Percentiles rank a stretch among this genome's conserved stretches.
These are phyloP conservation scores for Zygosaccharomyces pseudobailii DNA, from an alignment of 1,139 yeast genomes.

Conservation along the genomic window DNA sequence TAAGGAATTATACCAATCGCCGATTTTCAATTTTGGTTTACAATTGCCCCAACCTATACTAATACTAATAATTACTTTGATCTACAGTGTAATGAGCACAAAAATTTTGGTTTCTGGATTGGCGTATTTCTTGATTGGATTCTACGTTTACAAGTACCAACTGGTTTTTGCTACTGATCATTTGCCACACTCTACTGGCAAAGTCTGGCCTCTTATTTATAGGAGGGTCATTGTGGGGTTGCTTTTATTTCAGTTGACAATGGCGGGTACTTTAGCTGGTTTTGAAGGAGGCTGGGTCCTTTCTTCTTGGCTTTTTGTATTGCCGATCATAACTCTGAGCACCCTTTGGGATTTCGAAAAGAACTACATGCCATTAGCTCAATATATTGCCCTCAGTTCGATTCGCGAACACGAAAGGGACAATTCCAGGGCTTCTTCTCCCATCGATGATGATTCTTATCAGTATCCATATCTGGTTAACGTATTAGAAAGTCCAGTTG, in stretches of 20 bases:
- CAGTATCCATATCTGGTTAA: slow-evolving; percentile 69
- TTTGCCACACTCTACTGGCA: slow-evolving; percentile 85
- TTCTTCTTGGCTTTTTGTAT: slow-evolving; percentile 67
- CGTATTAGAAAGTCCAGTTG: slow-evolving; percentile 67
- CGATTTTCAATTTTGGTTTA: slow-evolving; percentile 74
- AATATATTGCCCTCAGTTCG: slow-evolving; percentile 79
- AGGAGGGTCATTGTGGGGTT: slow-evolving; percentile 69
- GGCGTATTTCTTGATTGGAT: slow-evolving; percentile 68
- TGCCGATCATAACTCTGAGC: slow-evolving; percentile 63
- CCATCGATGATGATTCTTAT: slow-evolving; percentile 54
- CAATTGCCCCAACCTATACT: slow-evolving; percentile 77
- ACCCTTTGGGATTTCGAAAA: slow-evolving; percentile 79
- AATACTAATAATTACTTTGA: slow-evolving; percentile 66
- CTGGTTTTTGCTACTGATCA: slow-evolving; percentile 75
- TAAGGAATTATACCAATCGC: slow-evolving; percentile 68
- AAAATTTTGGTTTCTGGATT: slow-evolving; percentile 71
- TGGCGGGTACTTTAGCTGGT: slow-evolving; percentile 83
- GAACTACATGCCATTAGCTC: slow-evolving; percentile 72
- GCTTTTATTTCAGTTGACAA: slow-evolving; percentile 74
- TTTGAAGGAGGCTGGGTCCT: slow-evolving; percentile 71
- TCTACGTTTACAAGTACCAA: slow-evolving; percentile 76
- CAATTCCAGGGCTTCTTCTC: slow-evolving; percentile 36
- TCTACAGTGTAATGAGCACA: slow-evolving; percentile 74
- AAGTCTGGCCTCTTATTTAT: slow-evolving; percentile 79
- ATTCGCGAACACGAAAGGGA: slow-evolving; percentile 39